These are phyloP conservation scores for Punctularia strigosozonata DNA, from an alignment of 768 basidiomycete genomes.

Conservation along the genomic window DNA sequence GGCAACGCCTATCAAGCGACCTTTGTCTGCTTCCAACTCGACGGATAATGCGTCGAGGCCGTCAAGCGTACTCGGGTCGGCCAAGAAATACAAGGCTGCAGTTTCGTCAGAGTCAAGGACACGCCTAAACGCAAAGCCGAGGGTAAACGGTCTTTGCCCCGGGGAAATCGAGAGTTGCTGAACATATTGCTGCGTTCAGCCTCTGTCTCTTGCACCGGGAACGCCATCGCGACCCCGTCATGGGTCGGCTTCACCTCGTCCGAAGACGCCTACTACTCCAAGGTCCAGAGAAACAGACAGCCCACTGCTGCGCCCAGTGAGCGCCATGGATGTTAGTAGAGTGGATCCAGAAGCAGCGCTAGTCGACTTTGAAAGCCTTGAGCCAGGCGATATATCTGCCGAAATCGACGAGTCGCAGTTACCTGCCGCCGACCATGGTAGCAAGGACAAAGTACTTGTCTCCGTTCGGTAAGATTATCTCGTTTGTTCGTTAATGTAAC, in stretches of 20 bases:
- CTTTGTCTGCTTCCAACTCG: conserved; percentile 5
- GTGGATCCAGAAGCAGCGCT: conserved; percentile 68
- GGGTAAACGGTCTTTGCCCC: no score
- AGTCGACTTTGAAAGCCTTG: conserved; percentile 65
- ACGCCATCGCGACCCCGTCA: conserved; percentile 40
- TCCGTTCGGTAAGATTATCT: conserved; percentile 49
- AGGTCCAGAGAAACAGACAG: conserved; percentile 32
- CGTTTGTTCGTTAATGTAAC: conserved; percentile 1
- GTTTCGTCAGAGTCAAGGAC: conserved; percentile 34
- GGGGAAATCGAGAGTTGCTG: no score
- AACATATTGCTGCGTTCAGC: no score
- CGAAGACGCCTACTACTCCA: conserved; percentile 23
- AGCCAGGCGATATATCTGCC: conserved; percentile 53
- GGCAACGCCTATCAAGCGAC: conserved; percentile 7
- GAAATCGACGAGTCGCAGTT: conserved; percentile 55
- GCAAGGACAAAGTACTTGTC: conserved; percentile 78
- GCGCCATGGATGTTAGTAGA: conserved; percentile 68
- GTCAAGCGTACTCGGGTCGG: conserved; percentile 25
- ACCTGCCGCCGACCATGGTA: conserved; percentile 41
- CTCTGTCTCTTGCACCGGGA: conserved; percentile 36
- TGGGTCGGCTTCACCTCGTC: conserved; percentile 14
- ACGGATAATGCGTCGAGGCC: conserved; percentile 23
- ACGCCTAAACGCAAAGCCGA: conserved; percentile 7
- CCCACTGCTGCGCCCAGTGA: conserved; percentile 36
- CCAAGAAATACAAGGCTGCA: conserved; percentile 60